phyloP scores from a whole-genome alignment of 2,329 filamentous ascomycete genomes.

The Elsinoe ampelina region DNA sequence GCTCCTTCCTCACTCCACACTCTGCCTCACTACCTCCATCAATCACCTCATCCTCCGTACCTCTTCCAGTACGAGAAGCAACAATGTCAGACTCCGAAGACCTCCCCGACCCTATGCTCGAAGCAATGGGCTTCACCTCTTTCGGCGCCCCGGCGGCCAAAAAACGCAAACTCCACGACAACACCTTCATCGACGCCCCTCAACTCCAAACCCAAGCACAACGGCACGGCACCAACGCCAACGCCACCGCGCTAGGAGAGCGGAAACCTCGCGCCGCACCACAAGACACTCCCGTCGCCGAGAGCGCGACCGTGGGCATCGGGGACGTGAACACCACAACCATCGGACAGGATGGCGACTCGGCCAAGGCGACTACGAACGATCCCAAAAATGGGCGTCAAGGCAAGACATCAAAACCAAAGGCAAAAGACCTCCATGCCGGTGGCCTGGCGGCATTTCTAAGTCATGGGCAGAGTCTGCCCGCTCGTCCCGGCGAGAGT shows the following conservation, averaged over 20 bases:
- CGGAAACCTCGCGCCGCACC: neutral
- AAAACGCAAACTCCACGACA: slow-evolving; percentile 57
- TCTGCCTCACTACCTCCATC: neutral
- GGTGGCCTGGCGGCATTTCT: slow-evolving; percentile 7
- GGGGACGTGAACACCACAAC: neutral
- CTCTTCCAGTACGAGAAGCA: too few species aligned
- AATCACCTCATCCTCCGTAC: neutral
- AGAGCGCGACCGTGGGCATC: neutral
- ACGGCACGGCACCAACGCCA: slow-evolving; percentile 27
- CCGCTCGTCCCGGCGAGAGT: neutral
- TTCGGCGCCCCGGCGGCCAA: slow-evolving; percentile 53
- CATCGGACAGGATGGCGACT: neutral
- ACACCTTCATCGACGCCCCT: slow-evolving; percentile 37
- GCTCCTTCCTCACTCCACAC: neutral
- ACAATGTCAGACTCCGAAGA: slow-evolving; percentile 1
- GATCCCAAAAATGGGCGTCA: neutral
- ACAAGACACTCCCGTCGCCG: neutral
- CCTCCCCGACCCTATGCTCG: slow-evolving; percentile 49
- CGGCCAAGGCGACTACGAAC: neutral
- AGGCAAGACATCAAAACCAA: neutral
- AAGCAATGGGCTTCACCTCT: slow-evolving; percentile 62
- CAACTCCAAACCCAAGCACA: slow-evolving; percentile 22
- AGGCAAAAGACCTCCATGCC: slow-evolving; percentile 1
- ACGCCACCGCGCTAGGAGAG: slow-evolving; percentile 20
- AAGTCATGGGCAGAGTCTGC: slow-evolving; percentile 5